Evolutionary conservation across 2,329 filamentous ascomycete species (phyloP).

Genomic region (Phyllosticta citrichinensis): DNA sequence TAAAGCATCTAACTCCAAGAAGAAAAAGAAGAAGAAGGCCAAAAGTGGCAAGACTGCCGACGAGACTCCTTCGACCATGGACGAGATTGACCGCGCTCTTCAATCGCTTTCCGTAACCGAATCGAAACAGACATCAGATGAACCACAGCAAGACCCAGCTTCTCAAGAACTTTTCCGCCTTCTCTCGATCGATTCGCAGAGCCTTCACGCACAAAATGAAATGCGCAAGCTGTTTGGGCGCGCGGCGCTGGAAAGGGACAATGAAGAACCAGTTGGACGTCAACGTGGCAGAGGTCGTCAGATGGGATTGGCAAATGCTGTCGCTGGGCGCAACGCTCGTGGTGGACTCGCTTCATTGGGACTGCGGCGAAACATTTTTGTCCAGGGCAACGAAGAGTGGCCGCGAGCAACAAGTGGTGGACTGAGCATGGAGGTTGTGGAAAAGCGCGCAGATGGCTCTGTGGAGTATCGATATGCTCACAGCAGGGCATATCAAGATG

Average conservation of each 20-base stretch:
- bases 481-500: constrained; percentile 59
- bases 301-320: constrained; percentile 48
- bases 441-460: constrained; percentile 46
- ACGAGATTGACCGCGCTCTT: constrained; percentile 59
- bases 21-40: constrained; percentile 53
- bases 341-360: constrained; percentile 60
- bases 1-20: constrained; percentile 32
- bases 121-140: constrained; percentile 20
- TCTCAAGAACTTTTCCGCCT: constrained; percentile 42
- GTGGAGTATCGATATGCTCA: constrained; percentile 72
- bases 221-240: constrained; percentile 70
- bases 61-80: constrained; percentile 27
- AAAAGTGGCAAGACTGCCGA: constrained; percentile 19
- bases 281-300: constrained; percentile 49
- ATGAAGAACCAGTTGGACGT: constrained; percentile 43
- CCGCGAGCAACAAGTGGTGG: constrained; percentile 69
- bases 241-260: constrained; percentile 48
- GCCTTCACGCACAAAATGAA: constrained; percentile 80
- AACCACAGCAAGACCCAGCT: constrained; percentile 23
- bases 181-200: constrained; percentile 55
- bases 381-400: constrained; percentile 83
- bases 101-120: constrained; percentile 29
- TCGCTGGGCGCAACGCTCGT: constrained; percentile 46
- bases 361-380: constrained; percentile 68
- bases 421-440: constrained; percentile 65